Base-by-base conservation (phyloP, 164 flowering plant species). In the Euptelea pleiosperma region DNA sequence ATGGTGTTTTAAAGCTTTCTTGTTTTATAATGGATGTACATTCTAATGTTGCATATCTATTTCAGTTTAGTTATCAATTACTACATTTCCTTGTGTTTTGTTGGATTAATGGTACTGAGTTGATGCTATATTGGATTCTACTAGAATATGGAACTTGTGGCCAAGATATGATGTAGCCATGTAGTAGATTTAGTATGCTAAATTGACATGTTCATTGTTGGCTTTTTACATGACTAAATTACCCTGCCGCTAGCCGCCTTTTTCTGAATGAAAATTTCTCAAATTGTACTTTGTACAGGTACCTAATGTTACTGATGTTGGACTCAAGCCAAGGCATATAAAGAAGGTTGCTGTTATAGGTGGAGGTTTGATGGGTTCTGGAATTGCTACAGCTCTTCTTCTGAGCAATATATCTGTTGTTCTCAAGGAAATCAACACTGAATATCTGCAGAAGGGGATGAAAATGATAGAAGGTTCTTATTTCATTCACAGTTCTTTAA, bases 281-380 rank as follows among this genome's bases (percentile, higher is more conserved):
- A 2, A 44, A 10, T 4, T 51, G 39, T 40, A 3, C 33, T 50
- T 64, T 56, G 12, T 57, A 8, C 84, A 91, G 98, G 80, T 91
- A 25, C 96, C 98, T 41, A 74, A 75, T 71, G 89, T 91, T 39
- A 77, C 95, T 57, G 91, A 91, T 65, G 25, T 82, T 76, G 98
- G 94, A 50, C 87, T 91, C 49, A 89, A 76, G 73, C 92, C 98
- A 52, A 81, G 89, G 72, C 67, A 60, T n/a, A 59, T 87, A 24
- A 79, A 77, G 70, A 91, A 87, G 77, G 95, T 79, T 74, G 98
- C 96, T 69, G 83, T 91, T 12, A 85, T 91, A 74, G 98, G 98
- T 65, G 96, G 98, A 52, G 98, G 98, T 61, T 72, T 91, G 50
- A 91, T 91, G 98, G 98, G 98, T 66, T 89, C 96, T 61, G 96